Evolutionary conservation across 208 protist genomes (phyloP).

Genomic region (Leishmania martiniquensis): DNA sequence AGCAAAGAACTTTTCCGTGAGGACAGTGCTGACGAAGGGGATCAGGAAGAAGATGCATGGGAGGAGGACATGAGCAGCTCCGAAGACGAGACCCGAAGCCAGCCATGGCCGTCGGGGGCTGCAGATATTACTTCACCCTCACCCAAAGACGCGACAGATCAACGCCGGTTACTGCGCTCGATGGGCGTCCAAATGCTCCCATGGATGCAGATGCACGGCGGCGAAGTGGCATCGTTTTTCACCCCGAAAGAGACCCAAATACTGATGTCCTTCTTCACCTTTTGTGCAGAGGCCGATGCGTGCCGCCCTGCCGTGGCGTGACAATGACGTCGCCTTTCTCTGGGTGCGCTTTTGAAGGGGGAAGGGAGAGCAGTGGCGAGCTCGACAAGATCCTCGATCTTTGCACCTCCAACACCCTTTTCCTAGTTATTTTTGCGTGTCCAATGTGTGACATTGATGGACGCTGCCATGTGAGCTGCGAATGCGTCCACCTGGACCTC

Average conservation of each 20-base stretch:
- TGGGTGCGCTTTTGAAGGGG: neutral
- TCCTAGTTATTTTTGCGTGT: neutral
- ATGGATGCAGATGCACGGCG: slow-evolving; percentile 25
- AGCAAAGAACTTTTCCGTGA: slow-evolving; percentile 22
- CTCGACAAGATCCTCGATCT: neutral
- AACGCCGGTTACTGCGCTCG: slow-evolving; percentile 5
- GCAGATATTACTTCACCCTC: neutral
- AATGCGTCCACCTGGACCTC: neutral
- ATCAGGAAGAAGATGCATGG: slow-evolving; percentile 23
- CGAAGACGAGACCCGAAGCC: neutral
- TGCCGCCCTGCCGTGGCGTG: neutral
- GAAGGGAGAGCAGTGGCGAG: neutral
- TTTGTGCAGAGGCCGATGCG: neutral
- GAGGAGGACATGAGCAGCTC: slow-evolving; percentile 23
- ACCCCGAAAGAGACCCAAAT: slow-evolving; percentile 15
- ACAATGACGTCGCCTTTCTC: neutral
- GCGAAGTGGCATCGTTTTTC: slow-evolving; percentile 29
- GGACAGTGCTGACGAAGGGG: neutral
- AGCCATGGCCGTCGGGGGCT: neutral
- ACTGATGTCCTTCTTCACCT: slow-evolving; percentile 21
- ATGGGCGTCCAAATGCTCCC: slow-evolving; percentile 26
- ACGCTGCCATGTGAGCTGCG: neutral
- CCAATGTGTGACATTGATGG: neutral
- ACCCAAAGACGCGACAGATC: slow-evolving; percentile 1
- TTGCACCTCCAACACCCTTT: neutral